phyloP scores from a whole-genome alignment of 208 protist genomes.

The Leishmania gerbilli region DNA sequence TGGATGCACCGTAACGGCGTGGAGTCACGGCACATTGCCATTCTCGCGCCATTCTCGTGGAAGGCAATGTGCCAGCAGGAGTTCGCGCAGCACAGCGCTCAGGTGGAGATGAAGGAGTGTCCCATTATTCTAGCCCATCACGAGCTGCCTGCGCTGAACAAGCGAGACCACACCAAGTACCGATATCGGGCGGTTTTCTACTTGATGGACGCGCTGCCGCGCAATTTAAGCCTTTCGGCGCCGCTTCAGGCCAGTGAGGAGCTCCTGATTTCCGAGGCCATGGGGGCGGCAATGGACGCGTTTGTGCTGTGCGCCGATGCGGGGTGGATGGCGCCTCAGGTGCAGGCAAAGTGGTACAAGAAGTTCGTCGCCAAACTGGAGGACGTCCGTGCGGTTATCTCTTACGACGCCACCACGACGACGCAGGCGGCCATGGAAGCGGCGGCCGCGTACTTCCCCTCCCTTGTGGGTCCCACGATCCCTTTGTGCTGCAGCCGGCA shows the following conservation, averaged over 20 bases:
- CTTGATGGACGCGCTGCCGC: constrained; percentile 49
- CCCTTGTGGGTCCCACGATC: constrained; percentile 60
- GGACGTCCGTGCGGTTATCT: constrained; percentile 53
- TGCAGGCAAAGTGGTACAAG: constrained; percentile 65
- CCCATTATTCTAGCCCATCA: constrained; percentile 73
- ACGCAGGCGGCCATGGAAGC: constrained; percentile 11
- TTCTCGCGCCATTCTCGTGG: constrained; percentile 70
- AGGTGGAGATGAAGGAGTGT: constrained; percentile 18
- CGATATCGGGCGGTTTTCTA: constrained; percentile 77
- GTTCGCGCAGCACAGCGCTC: constrained; percentile 28
- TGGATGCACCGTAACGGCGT: constrained; percentile 71
- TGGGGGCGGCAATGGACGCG: constrained; percentile 47
- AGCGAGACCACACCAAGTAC: constrained; percentile 52
- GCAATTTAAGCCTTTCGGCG: constrained; percentile 11
- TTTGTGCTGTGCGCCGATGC: constrained; percentile 81
- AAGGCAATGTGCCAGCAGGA: constrained; percentile 44
- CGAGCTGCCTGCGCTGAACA: constrained; percentile 74
- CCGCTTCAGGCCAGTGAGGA: constrained; percentile 34
- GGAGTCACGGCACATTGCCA: constrained; percentile 42
- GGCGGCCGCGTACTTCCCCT: constrained; percentile 41
- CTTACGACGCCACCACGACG: constrained; percentile 17
- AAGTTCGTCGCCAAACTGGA: constrained; percentile 68
- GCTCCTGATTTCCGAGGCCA: constrained; percentile 44
- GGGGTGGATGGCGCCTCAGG: constrained; percentile 61
- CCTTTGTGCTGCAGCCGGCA: constrained; percentile 82